Conservation (phyloP, 2,329 filamentous ascomycete species). For the Magnaporthiopsis incrustans region DNA sequence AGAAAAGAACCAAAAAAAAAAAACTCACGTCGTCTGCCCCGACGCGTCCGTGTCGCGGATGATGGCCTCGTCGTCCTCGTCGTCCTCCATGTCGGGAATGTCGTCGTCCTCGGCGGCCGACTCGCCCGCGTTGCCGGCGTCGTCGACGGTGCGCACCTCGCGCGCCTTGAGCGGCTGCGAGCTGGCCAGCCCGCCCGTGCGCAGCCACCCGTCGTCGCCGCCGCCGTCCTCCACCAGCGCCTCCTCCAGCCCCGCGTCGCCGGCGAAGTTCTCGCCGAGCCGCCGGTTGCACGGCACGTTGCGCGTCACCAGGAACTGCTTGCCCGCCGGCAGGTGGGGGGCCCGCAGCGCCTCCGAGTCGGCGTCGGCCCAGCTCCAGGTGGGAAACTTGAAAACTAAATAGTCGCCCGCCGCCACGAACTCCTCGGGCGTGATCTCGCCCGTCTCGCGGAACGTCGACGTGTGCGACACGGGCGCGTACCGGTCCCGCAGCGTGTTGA, state of each 20-base stretch:
- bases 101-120: conserved; percentile 75
- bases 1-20: no score
- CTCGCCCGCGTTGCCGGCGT: conserved; percentile 78
- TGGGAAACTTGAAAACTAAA: conserved; percentile 97
- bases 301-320: conserved; percentile 92
- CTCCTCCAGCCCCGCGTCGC: conserved; percentile 78
- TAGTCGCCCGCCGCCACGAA: conserved; percentile 95
- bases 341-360: conserved; percentile 73
- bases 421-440: conserved; percentile 95
- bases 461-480: conserved; percentile 84
- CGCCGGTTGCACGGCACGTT: conserved; percentile 90
- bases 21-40: conserved; percentile 38
- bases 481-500: conserved; percentile 85
- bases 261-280: conserved; percentile 87
- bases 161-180: conserved; percentile 67
- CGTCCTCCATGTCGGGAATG: conserved; percentile 97
- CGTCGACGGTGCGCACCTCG: conserved; percentile 83
- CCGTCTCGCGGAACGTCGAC: conserved; percentile 87
- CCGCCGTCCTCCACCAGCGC: conserved; percentile 73
- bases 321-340: conserved; percentile 72
- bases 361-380: conserved; percentile 93
- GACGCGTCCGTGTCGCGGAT: conserved; percentile 62
- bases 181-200: conserved; percentile 71
- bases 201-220: conserved; percentile 76
- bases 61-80: conserved; percentile 94